Conservation (phyloP, 176 grass and related monocot species). For the Eleusine indica region DNA sequence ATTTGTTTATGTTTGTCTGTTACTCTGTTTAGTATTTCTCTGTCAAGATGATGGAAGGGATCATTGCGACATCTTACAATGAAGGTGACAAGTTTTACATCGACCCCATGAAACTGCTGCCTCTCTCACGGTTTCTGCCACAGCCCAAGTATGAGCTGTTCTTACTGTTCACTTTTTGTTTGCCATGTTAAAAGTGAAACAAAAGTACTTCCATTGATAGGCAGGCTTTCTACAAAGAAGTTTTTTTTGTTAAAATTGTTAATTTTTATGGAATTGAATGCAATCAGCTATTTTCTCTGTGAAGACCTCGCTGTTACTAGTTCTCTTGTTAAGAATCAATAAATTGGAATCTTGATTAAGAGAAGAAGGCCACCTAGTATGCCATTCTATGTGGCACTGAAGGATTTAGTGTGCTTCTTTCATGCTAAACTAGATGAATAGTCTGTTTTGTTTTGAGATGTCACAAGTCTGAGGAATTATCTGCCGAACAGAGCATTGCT, state of each 20-base stretch:
- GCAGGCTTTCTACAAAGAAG: background rate
- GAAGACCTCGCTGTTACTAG: background rate
- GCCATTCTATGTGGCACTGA: background rate
- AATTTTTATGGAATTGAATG: background rate
- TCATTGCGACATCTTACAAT: constrained; percentile 79
- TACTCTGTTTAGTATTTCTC: constrained; percentile 66
- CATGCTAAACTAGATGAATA: background rate
- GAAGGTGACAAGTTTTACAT: constrained; percentile 90
- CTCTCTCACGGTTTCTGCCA: constrained; percentile 81
- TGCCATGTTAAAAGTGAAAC: background rate
- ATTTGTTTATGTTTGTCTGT: background rate
- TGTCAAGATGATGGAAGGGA: constrained; percentile 89
- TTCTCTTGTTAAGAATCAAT: background rate
- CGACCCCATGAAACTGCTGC: constrained; percentile 84
- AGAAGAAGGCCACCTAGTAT: background rate
- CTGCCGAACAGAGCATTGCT: background rate
- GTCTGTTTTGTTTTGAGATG: background rate
- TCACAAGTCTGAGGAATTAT: background rate
- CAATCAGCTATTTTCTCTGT: background rate
- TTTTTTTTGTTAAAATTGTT: background rate
- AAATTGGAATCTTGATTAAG: background rate
- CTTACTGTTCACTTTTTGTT: constrained; percentile 13
- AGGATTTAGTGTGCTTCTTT: background rate
- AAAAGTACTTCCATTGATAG: background rate
- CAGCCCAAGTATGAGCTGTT: constrained; percentile 78